These are phyloP conservation scores for Plasmodium knowlesi DNA, from an alignment of 169 alveolate genomes.

Conservation along the genomic window DNA sequence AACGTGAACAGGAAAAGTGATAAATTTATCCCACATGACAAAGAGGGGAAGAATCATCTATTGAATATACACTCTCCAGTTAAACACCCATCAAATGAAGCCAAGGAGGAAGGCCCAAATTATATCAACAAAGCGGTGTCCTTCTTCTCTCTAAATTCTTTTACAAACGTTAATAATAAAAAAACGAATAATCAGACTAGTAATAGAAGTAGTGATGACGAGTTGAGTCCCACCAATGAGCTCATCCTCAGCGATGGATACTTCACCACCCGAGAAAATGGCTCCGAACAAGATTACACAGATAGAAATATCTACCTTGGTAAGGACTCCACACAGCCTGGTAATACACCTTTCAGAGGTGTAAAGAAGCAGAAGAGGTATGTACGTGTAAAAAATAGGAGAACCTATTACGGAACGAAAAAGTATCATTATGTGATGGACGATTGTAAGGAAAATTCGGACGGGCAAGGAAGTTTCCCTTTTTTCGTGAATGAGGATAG, in stretches of 20 bases:
- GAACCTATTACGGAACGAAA: not conserved
- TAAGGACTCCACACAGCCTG: not conserved
- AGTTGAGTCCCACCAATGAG: not conserved
- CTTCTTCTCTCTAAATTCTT: conserved; percentile 42
- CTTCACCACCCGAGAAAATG: conserved; percentile 41
- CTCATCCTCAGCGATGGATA: conserved; percentile 43
- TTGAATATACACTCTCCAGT: not conserved
- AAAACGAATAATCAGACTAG: not conserved
- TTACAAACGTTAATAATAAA: conserved; percentile 14
- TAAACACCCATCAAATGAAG: not conserved
- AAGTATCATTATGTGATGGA: conserved; percentile 29
- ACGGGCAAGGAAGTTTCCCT: not conserved
- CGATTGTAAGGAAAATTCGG: not conserved
- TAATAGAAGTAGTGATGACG: not conserved
- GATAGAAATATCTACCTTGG: not conserved
- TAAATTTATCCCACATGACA: not conserved
- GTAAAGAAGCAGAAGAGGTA: conserved; percentile 10
- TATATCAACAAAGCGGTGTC: conserved; percentile 47
- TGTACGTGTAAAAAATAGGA: not conserved
- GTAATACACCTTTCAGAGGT: not conserved
- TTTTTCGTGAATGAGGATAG: not conserved
- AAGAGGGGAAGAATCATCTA: not conserved
- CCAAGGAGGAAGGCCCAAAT: not conserved
- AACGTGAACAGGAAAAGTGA: not conserved
- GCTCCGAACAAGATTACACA: not conserved